A percentile compares a stretch with the other conserved stretches of the same genome.
phyloP scores from a whole-genome alignment of 2,329 filamentous ascomycete genomes.

The Tolypocladium album region DNA sequence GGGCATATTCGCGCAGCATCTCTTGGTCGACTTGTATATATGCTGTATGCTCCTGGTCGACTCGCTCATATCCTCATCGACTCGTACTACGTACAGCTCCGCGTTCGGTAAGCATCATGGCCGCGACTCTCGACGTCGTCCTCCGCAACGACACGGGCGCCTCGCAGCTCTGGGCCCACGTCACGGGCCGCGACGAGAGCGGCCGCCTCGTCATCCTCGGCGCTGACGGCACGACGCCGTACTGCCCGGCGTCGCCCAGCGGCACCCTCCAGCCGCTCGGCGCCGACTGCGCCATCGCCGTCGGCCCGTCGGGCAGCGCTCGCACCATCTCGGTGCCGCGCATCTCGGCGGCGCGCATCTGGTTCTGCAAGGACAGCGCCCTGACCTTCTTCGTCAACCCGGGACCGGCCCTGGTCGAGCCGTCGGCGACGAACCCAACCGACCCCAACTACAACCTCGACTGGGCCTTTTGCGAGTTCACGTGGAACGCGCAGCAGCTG shows the following conservation, averaged over 20 bases:
- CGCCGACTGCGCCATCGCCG: constrained; percentile 49
- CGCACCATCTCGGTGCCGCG: constrained; percentile 56
- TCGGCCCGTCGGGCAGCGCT: constrained; percentile 50
- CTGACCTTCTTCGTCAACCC: constrained; percentile 63
- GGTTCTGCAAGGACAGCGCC: constrained; percentile 51
- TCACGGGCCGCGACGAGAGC: constrained; percentile 54
- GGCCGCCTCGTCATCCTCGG: constrained; percentile 50
- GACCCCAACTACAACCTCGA: constrained; percentile 51
- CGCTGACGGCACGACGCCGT: constrained; percentile 54
- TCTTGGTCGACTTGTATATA: background rate
- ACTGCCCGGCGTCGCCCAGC: constrained; percentile 51
- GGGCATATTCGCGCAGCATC: background rate
- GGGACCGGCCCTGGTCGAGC: constrained; percentile 63
- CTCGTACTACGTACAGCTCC: background rate
- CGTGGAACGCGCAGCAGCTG: constrained; percentile 48
- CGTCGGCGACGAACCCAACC: constrained; percentile 54
- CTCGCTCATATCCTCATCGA: no score
- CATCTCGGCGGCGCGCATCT: constrained; percentile 60
- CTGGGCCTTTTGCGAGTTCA: constrained; percentile 63
- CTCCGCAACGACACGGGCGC: constrained; percentile 57
- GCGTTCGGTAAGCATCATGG: constrained; percentile 3
- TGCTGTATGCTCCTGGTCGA: no score
- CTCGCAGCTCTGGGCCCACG: constrained; percentile 49
- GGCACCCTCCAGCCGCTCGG: constrained; percentile 37
- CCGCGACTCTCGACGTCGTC: constrained; percentile 40